These are phyloP conservation scores for Colletotrichum destructivum DNA, from an alignment of 2,329 filamentous ascomycete species.

Conservation along the genomic window DNA sequence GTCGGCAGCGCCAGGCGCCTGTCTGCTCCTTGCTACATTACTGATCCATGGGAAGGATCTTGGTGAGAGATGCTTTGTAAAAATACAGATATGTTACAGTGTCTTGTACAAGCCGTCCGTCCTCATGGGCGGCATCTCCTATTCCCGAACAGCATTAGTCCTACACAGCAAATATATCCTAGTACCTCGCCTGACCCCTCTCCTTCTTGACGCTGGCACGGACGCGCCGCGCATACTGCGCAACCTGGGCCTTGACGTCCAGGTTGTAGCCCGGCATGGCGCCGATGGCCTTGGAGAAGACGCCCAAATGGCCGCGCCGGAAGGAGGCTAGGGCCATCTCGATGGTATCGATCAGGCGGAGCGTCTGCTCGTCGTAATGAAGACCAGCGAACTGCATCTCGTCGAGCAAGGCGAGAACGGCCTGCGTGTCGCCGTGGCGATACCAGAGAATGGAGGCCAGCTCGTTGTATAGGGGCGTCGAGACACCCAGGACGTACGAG, in stretches of 20 bases:
- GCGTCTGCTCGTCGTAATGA: conserved; percentile 66
- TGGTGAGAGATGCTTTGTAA: background rate
- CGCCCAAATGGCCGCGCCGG: conserved; percentile 30
- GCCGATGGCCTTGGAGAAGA: conserved; percentile 38
- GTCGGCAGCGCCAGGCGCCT: background rate
- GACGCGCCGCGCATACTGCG: conserved; percentile 21
- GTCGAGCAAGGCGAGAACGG: conserved; percentile 69
- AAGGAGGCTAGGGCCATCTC: conserved; percentile 48
- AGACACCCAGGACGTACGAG: conserved; percentile 80
- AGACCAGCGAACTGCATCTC: conserved; percentile 78
- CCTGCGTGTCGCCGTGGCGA: conserved; percentile 70
- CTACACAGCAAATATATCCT: background rate
- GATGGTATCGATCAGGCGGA: conserved; percentile 54
- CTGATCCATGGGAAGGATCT: background rate
- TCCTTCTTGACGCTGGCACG: conserved; percentile 12
- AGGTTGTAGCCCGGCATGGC: conserved; percentile 42
- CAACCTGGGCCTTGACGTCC: conserved; percentile 38
- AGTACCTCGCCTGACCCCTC: background rate
- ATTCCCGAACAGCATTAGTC: too few species aligned
- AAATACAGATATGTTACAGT: conserved; percentile 15
- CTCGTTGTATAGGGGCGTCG: conserved; percentile 78
- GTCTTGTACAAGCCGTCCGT: conserved; percentile 9
- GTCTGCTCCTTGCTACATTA: background rate
- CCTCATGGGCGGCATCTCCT: background rate
- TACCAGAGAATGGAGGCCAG: conserved; percentile 75